phyloP scores from a whole-genome alignment of 2,329 filamentous ascomycete genomes.

The Pseudocercospora pini-densiflorae region DNA sequence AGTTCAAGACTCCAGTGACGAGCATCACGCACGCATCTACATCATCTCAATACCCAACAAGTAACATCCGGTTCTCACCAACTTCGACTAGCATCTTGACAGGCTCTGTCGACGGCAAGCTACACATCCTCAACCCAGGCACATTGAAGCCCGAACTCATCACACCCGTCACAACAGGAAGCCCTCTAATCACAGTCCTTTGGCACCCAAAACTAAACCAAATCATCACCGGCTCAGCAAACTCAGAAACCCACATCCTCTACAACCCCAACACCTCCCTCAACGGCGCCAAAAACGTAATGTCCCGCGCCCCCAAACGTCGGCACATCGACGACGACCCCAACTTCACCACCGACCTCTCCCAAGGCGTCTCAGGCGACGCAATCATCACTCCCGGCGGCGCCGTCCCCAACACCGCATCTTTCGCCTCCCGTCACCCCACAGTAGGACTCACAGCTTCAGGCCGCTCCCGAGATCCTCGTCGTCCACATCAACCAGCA shows the following conservation, averaged over 20 bases:
- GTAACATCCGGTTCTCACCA: slow-evolving; percentile 88
- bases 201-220: slow-evolving; percentile 98
- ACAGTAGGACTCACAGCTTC: slow-evolving; percentile 77
- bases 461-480: slow-evolving; percentile 76
- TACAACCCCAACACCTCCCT: slow-evolving; percentile 85
- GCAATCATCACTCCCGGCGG: slow-evolving; percentile 66
- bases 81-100: slow-evolving; percentile 84
- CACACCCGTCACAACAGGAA: slow-evolving; percentile 85
- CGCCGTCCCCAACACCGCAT: slow-evolving; percentile 46
- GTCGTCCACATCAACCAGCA: slow-evolving; percentile 80
- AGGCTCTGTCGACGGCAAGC: slow-evolving; percentile 80
- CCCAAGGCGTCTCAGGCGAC: slow-evolving; percentile 81
- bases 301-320: slow-evolving; percentile 92
- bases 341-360: slow-evolving; percentile 80
- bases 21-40: slow-evolving; percentile 79
- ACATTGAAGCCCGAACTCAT: slow-evolving; percentile 84
- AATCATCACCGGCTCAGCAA: slow-evolving; percentile 91
- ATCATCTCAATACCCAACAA: slow-evolving; percentile 79
- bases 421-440: slow-evolving; percentile 65
- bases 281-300: slow-evolving; percentile 82
- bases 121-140: slow-evolving; percentile 92
- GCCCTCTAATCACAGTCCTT: slow-evolving; percentile 78
- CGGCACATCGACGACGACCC: slow-evolving; percentile 95
- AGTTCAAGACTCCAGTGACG: slow-evolving; percentile 89
- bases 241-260: slow-evolving; percentile 85